phyloP scores from a whole-genome alignment of 2,329 filamentous ascomycete genomes.

The Colletotrichum cereale region DNA sequence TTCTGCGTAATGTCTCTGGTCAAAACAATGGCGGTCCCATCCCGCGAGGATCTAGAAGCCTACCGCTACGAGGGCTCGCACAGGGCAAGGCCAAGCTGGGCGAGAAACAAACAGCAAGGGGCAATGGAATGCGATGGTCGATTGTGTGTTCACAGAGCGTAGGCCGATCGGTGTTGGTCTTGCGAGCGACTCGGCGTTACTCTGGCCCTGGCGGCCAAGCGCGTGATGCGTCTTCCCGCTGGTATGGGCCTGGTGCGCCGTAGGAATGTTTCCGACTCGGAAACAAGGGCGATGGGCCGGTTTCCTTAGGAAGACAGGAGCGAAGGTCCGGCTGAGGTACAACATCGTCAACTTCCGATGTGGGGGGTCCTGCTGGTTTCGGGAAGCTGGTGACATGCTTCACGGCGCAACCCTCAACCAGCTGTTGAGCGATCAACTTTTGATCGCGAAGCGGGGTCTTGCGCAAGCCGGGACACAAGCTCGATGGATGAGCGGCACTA shows the following conservation, averaged over 20 bases:
- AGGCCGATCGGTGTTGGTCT: neutral
- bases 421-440: neutral
- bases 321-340: neutral
- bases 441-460: slow-evolving; percentile 30
- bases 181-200: slow-evolving; percentile 6
- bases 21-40: slow-evolving; percentile 33
- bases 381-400: neutral
- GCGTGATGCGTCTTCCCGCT: slow-evolving; percentile 6
- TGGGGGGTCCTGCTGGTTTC: neutral
- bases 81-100: slow-evolving; percentile 1
- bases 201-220: slow-evolving; percentile 4
- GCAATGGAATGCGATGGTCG: slow-evolving; percentile 17
- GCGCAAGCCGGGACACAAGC: slow-evolving; percentile 16
- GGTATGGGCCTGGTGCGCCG: slow-evolving; percentile 21
- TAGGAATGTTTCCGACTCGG: slow-evolving; percentile 21
- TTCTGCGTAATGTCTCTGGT: slow-evolving; percentile 31
- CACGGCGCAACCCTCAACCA: neutral
- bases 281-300: neutral
- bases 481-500: neutral
- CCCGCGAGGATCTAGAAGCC: slow-evolving; percentile 16
- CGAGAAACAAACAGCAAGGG: neutral
- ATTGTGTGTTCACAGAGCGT: slow-evolving; percentile 1
- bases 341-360: neutral
- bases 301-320: neutral
- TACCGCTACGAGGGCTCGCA: neutral